Base-by-base conservation (phyloP, 257 asterid genomes). In the Misopates orontium region DNA sequence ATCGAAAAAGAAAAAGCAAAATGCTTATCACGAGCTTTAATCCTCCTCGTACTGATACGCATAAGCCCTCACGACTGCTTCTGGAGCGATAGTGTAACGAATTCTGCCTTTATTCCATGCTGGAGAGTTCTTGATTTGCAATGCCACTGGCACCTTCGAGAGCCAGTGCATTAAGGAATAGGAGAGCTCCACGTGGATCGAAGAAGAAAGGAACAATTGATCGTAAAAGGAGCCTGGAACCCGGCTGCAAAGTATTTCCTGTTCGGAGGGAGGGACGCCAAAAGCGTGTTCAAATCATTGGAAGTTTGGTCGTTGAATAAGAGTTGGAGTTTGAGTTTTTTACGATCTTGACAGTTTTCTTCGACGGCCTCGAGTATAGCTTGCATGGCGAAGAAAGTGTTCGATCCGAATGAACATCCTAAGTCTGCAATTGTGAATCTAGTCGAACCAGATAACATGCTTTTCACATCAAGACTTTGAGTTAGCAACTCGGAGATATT, bases 231-330 rank as follows among this genome's bases (percentile, higher is more conserved):
- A 80, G 0, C 82, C 88, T 0, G 81, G 82, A 0, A 68, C 83
- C 80, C 88, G 1, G 80, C 72, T 0, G 74, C 76, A 16, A 31
- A 71, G 64, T 78, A 80, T 0, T 45, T 42, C 5, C 65, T 49
- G 2, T 25, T 8, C 0, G 6, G 16, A 0, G 73, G 81, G 17
- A 76, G 72, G 4, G 66, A 67, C 4, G 69, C 42, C 66, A 78
- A 83, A 31, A 80, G 79, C 12, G 76, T 69, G 62, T 83, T 83
- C 81, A 83, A 83, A 20, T 83, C 89, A 56, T 83, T 80, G 15
- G 47, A 40, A 0, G 66, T 47, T 1, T 60, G 71, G 23, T 83
- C 86, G 10, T 66, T 80, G 65, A 83, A 73, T 45, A 71, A 71
- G 0, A 71, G 79, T 1, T 73, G 80, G 47, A 75, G 78, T 41